Percentiles rank a stretch among this genome's conserved stretches.
Conservation (phyloP, 805 yeast species). For the Ogataea salicorniae region DNA sequence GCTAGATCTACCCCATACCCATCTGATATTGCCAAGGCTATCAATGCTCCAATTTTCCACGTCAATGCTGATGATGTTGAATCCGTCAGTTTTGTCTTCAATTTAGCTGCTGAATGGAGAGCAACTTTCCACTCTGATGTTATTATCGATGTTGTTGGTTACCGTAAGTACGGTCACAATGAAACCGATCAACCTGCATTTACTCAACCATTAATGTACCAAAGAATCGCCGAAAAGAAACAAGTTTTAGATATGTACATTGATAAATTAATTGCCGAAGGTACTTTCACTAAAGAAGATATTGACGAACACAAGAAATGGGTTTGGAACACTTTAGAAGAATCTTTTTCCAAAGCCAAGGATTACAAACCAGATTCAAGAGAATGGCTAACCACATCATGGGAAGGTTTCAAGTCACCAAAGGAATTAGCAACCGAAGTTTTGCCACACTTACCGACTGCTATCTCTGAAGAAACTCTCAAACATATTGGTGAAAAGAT, state of each 20-base stretch:
- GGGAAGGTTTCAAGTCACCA: slow-evolving; percentile 99
- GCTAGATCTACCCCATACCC: slow-evolving; percentile 98
- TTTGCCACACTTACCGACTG: slow-evolving; percentile 94
- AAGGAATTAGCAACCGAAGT: slow-evolving; percentile 93
- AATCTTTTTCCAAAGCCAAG: slow-evolving; percentile 80
- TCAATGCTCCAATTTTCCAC: slow-evolving; percentile 98
- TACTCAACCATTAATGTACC: slow-evolving; percentile 98
- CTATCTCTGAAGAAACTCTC: slow-evolving; percentile 64
- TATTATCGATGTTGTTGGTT: slow-evolving; percentile 94
- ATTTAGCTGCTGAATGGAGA: slow-evolving; percentile 98
- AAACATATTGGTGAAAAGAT: slow-evolving; percentile 74
- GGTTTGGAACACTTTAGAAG: slow-evolving; percentile 95
- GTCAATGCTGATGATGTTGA: slow-evolving; percentile 98
- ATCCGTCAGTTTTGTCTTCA: slow-evolving; percentile 84
- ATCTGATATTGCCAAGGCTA: slow-evolving; percentile 93
- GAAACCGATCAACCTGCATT: slow-evolving; percentile 99
- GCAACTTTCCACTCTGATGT: slow-evolving; percentile 95
- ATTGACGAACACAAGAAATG: slow-evolving; percentile 94
- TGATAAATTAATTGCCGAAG: slow-evolving; percentile 74
- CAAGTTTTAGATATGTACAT: slow-evolving; percentile 84
- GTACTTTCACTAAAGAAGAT: slow-evolving; percentile 84
- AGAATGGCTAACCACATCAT: slow-evolving; percentile 98
- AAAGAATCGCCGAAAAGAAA: slow-evolving; percentile 82
- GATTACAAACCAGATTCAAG: slow-evolving; percentile 86
- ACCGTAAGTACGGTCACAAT: slow-evolving; percentile 98